phyloP scores from a whole-genome alignment of 2,329 filamentous ascomycete genomes.

The Apiospora pterosperma region DNA sequence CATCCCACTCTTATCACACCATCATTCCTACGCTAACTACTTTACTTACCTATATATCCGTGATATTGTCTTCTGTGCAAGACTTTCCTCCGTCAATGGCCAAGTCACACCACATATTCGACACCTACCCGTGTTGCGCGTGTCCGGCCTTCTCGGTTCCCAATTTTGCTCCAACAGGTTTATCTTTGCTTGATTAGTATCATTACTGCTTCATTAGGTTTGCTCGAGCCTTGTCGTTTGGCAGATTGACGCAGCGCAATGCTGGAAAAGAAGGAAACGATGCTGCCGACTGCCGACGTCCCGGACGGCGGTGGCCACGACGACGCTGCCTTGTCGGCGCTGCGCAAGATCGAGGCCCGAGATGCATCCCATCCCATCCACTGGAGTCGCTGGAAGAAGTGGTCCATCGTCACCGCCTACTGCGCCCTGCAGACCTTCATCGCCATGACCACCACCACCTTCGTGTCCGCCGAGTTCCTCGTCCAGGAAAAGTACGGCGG shows the following conservation, averaged over 20 bases:
- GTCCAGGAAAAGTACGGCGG: conserved; percentile 34
- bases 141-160: not conserved
- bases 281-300: not conserved
- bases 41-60: not conserved
- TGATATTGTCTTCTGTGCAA: not conserved
- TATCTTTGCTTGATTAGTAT: not conserved
- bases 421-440: conserved; percentile 33
- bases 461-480: conserved; percentile 34
- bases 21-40: not conserved
- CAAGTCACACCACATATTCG: not conserved
- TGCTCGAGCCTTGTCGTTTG: not conserved
- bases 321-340: conserved; percentile 20
- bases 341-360: conserved; percentile 20
- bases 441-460: conserved; percentile 34
- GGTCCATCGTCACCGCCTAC: conserved; percentile 23
- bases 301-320: conserved; percentile 2
- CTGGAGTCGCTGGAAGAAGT: conserved; percentile 25
- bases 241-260: not conserved
- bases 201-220: not conserved
- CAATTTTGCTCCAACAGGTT: not conserved
- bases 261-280: not conserved
- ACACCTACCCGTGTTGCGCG: not conserved
- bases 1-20: conserved; percentile 1
- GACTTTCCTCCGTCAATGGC: not conserved
- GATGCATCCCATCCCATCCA: conserved; percentile 25